These are phyloP conservation scores for Lithospermum erythrorhizon DNA, from an alignment of 257 asterid genomes.

Conservation along the genomic window DNA sequence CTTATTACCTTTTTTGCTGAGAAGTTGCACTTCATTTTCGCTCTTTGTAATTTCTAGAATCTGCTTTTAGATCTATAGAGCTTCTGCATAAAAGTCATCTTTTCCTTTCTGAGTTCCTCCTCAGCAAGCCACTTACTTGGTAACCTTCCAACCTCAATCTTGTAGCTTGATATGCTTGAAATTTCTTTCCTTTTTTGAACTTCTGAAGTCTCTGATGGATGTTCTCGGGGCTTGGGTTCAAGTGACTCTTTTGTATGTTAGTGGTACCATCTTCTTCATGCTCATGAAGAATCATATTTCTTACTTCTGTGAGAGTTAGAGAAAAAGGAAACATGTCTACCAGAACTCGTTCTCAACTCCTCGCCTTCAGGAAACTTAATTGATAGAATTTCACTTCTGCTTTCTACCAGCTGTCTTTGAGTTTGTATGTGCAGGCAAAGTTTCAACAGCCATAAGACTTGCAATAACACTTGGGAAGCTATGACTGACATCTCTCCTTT, in stretches of 20 bases:
- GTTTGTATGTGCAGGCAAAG: constrained; percentile 49
- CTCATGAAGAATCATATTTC: constrained; percentile 27
- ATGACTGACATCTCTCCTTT: constrained; percentile 34
- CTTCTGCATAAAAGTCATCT: constrained; percentile 36
- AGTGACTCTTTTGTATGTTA: constrained; percentile 12
- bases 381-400: constrained; percentile 21
- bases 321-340: constrained; percentile 17
- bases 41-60: constrained; percentile 25
- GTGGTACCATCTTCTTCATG: constrained; percentile 21
- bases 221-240: constrained; percentile 57
- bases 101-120: constrained; percentile 71
- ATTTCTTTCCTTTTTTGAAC: constrained; percentile 91
- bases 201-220: constrained; percentile 95
- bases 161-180: constrained; percentile 83
- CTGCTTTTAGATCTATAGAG: too few species aligned
- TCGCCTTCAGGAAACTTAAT: constrained; percentile 22
- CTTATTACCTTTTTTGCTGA: constrained; percentile 24
- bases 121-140: constrained; percentile 67
- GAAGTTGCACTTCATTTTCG: constrained; percentile 20
- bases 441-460: constrained; percentile 96
- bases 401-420: constrained; percentile 21
- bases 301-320: constrained; percentile 29
- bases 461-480: constrained; percentile 82
- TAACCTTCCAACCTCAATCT: constrained; percentile 42
- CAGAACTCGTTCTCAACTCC: constrained; percentile 24